Evolutionary conservation across 139 green algal species (phyloP).

Genomic region (Micractinium conductrix): DNA sequence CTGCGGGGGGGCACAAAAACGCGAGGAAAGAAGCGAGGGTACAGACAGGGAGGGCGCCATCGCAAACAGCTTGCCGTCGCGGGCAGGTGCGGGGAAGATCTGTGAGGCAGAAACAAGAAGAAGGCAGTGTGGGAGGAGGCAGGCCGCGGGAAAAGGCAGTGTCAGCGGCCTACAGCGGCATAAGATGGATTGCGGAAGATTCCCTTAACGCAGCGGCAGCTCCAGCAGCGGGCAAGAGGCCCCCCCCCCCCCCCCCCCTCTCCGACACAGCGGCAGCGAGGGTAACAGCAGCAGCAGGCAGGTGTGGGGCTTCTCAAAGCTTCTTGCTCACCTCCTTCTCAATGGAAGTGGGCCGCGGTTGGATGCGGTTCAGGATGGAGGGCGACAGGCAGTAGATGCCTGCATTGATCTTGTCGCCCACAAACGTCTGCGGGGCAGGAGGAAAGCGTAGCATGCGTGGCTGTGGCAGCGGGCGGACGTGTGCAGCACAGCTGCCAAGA

Average conservation of each 20-base stretch:
- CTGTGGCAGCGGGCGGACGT: background rate
- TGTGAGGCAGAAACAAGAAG: background rate
- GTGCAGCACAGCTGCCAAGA: too few relatives aligned
- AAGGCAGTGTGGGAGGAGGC: background rate
- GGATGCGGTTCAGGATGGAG: slow-evolving; percentile 90
- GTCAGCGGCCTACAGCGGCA: too few relatives aligned
- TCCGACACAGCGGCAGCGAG: too few relatives aligned
- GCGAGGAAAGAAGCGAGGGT: background rate
- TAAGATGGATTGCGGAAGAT: too few relatives aligned
- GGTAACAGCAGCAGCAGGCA: too few relatives aligned
- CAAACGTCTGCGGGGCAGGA: slow-evolving; percentile 80
- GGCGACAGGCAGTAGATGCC: slow-evolving; percentile 95
- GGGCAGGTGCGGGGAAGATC: background rate
- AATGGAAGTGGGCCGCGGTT: slow-evolving; percentile 92
- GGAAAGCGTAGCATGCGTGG: background rate
- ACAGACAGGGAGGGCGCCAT: background rate
- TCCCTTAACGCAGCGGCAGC: too few relatives aligned
- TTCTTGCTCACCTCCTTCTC: slow-evolving; percentile 92
- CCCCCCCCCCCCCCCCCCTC: too few relatives aligned
- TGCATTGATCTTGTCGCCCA: slow-evolving; percentile 99
- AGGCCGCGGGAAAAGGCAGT: background rate
- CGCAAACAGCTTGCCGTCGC: background rate
- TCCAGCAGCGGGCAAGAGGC: too few relatives aligned
- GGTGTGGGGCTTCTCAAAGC: too few relatives aligned
- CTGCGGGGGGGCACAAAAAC: background rate